phyloP scores from a whole-genome alignment of 768 basidiomycete species.

The Psilocybe azurescens region DNA sequence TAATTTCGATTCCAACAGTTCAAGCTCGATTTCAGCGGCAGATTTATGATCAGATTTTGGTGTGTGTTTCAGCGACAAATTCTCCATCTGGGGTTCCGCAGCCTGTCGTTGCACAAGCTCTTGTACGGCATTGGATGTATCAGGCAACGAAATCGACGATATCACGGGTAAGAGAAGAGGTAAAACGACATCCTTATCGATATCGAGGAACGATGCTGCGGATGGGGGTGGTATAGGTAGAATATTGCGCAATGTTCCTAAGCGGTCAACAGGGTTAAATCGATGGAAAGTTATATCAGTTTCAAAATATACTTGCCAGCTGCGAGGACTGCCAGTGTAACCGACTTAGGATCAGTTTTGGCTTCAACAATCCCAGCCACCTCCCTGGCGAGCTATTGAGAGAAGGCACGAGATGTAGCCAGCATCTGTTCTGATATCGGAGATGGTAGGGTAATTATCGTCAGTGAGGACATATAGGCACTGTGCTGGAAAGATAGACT shows the following conservation, averaged over 20 bases:
- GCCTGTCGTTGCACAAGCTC: constrained; percentile 60
- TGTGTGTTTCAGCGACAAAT: constrained; percentile 62
- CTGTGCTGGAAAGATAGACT: constrained; percentile 60
- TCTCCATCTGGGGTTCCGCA: constrained; percentile 31
- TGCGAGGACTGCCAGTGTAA: constrained; percentile 67
- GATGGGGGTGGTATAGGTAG: constrained; percentile 77
- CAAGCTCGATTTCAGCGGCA: constrained; percentile 69
- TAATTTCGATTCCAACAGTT: constrained; percentile 71
- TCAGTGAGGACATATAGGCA: constrained; percentile 93
- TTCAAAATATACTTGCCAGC: constrained; percentile 51
- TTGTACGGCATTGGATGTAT: constrained; percentile 53
- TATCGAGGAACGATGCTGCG: constrained; percentile 61
- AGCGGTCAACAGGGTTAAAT: background rate
- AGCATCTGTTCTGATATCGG: constrained; percentile 65
- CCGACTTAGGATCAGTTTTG: constrained; percentile 52
- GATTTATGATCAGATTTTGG: constrained; percentile 83
- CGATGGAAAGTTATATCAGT: background rate
- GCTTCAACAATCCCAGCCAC: constrained; percentile 38
- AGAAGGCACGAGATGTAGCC: constrained; percentile 70
- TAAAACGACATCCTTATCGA: constrained; percentile 74
- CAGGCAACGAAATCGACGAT: constrained; percentile 58
- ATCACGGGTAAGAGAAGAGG: constrained; percentile 75
- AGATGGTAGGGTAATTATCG: constrained; percentile 80
- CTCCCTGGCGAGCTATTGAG: constrained; percentile 55
- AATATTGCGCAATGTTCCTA: constrained; percentile 80